A percentile compares a stretch with the other conserved stretches of the same genome.
phyloP scores from a whole-genome alignment of 2,329 filamentous ascomycete genomes.

The Pestalotiopsis sp. region DNA sequence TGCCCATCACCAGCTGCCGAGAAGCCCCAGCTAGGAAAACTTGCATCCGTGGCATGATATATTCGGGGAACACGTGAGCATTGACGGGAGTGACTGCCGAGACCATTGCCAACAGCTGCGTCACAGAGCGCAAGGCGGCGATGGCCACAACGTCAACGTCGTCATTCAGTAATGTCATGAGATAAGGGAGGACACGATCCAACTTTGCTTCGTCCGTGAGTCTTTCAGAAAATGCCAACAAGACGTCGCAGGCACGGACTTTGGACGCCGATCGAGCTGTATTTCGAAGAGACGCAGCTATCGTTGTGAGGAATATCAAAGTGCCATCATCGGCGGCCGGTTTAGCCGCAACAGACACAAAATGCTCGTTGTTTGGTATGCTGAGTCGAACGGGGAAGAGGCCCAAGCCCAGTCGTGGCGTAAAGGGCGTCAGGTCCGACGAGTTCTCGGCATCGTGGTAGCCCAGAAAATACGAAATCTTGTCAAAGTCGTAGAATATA shows the following conservation, averaged over 20 bases:
- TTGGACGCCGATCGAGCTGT: constrained; percentile 87
- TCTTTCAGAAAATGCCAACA: constrained; percentile 88
- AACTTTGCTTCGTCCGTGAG: constrained; percentile 95
- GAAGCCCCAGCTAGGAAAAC: constrained; percentile 47
- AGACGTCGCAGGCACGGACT: constrained; percentile 84
- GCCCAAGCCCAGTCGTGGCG: constrained; percentile 54
- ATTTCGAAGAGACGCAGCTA: constrained; percentile 86
- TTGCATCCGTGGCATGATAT: constrained; percentile 66
- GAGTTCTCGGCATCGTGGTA: constrained; percentile 57
- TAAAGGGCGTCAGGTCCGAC: constrained; percentile 32
- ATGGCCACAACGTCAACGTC: constrained; percentile 82
- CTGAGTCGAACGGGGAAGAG: constrained; percentile 83
- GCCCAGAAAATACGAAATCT: constrained; percentile 92
- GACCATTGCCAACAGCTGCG: constrained; percentile 85
- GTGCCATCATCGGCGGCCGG: constrained; percentile 82
- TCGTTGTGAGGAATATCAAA: constrained; percentile 84
- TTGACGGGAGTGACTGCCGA: constrained; percentile 82
- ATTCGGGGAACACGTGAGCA: constrained; percentile 69
- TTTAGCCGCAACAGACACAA: constrained; percentile 60
- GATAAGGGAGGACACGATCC: constrained; percentile 87
- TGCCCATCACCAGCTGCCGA: constrained; percentile 33
- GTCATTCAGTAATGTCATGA: constrained; percentile 82
- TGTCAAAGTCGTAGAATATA: constrained; percentile 94
- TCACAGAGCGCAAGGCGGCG: constrained; percentile 81
- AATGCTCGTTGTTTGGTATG: constrained; percentile 81